Evolutionary conservation across 192 early-diverging fungal species (phyloP).

Genomic region (Backusella westeae): DNA sequence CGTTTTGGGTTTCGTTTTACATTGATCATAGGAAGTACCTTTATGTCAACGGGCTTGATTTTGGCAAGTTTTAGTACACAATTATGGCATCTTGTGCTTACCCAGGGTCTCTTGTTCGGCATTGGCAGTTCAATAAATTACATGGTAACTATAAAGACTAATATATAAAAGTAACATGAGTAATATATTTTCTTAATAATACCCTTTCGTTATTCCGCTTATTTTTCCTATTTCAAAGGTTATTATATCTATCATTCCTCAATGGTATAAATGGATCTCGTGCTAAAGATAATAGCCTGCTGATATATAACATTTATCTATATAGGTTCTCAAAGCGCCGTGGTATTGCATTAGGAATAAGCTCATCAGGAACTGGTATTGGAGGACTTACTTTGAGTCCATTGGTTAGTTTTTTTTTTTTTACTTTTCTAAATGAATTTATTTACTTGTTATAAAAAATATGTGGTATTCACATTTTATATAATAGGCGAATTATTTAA

Average conservation of each 20-base stretch:
- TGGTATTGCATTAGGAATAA: constrained; percentile 56
- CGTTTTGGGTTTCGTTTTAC: neutral
- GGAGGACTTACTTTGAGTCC: constrained; percentile 48
- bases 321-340: constrained; percentile 50
- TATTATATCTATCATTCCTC: no score
- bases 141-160: neutral
- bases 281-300: no score
- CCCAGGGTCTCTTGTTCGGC: constrained; percentile 58
- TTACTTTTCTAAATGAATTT: no score
- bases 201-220: constrained; percentile 48
- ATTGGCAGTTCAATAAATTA: constrained; percentile 37
- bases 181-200: constrained; percentile 18
- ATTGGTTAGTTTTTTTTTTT: neutral
- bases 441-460: no score
- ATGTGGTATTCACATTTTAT: no score
- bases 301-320: no score
- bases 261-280: no score
- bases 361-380: constrained; percentile 63
- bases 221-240: constrained; percentile 33
- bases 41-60: constrained; percentile 15
- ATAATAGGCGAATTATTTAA: constrained; percentile 37
- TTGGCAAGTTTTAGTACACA: constrained; percentile 27
- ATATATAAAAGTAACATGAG: no score
- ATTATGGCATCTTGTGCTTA: constrained; percentile 61
- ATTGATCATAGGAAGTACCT: constrained; percentile 15